A percentile compares a stretch with the other conserved stretches of the same genome.
These are phyloP conservation scores for Penicillium fimorum DNA, from an alignment of 495 filamentous ascomycete species.

Conservation along the genomic window DNA sequence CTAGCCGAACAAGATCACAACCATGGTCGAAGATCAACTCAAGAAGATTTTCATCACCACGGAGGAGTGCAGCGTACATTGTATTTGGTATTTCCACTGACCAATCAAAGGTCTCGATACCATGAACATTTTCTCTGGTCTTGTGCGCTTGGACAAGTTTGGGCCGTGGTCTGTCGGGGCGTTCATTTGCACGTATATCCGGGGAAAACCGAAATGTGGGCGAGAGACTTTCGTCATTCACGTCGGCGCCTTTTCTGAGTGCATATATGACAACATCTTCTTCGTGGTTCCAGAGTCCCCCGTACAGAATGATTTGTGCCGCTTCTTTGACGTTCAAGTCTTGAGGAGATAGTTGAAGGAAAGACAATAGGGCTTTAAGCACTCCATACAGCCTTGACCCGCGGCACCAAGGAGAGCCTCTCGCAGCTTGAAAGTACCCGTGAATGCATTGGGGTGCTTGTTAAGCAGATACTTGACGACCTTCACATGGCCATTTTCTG, in stretches of 20 bases:
- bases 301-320: not conserved
- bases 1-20: not conserved
- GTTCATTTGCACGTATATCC: not conserved
- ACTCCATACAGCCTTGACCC: not conserved
- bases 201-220: not conserved
- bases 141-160: not conserved
- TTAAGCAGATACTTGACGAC: not conserved
- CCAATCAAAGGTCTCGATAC: not conserved
- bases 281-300: not conserved
- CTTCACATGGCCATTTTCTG: not conserved
- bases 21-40: not conserved
- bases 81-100: not conserved
- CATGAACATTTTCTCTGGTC: not conserved
- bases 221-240: not conserved
- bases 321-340: not conserved
- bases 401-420: not conserved
- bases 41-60: not conserved
- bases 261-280: not conserved
- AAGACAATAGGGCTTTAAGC: not conserved
- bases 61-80: not conserved
- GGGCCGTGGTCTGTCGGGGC: not conserved
- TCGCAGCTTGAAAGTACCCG: not conserved
- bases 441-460: not conserved
- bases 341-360: not conserved
- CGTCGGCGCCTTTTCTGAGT: not conserved